Base-by-base conservation (phyloP, 495 filamentous ascomycete species). In the Daldinia bambusicola region DNA sequence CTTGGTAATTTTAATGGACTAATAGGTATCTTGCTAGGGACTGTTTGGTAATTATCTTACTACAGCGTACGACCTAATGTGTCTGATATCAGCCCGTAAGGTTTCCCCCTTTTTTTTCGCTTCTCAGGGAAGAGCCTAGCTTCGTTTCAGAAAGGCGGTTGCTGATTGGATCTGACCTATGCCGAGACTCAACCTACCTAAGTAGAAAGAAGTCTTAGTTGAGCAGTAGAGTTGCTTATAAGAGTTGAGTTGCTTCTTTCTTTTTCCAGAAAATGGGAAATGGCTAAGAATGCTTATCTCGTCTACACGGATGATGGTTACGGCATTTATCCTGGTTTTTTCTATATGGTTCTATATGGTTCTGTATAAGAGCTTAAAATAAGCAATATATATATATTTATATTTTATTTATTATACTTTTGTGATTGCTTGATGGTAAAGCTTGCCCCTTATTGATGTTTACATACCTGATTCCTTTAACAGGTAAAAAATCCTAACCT, bases 271-370 rank as follows among this genome's bases (percentile, higher is more conserved):
- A 16, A 32, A n/a, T 14, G 50, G 22, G 30, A 26, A 32, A 13
- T 32, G 50, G 50, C 13, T 53, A 16, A 53, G 50, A 31, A 10
- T 26, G 20, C n/a, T 52, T 31, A 32, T 52, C 50, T 32, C 50
- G 30, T 53, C 50, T 32, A 13, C 12, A 22, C 40, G 40, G 40
- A 16, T 18, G 14, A 3, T 43, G 2, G 40, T 9, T 43, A 6
- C n/a, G 40, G 40, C 2, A 18, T 43, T 43, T 43, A 14, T 43
- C 1, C 13, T 16, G 6, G n/a, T n/a, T 3, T n/a, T 18, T 16
- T 16, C n/a, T 43, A 43, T 5, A 14, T 14, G n/a, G 0, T 18
- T 18, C 6, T 43, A 18, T 43, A 37, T 38, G 32, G 7, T 34
- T 34, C 7, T 4, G 7, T 34, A 34, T 34, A 34, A 34, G 32